phyloP scores from a whole-genome alignment of 768 basidiomycete genomes.

The Termitomyces sp. region DNA sequence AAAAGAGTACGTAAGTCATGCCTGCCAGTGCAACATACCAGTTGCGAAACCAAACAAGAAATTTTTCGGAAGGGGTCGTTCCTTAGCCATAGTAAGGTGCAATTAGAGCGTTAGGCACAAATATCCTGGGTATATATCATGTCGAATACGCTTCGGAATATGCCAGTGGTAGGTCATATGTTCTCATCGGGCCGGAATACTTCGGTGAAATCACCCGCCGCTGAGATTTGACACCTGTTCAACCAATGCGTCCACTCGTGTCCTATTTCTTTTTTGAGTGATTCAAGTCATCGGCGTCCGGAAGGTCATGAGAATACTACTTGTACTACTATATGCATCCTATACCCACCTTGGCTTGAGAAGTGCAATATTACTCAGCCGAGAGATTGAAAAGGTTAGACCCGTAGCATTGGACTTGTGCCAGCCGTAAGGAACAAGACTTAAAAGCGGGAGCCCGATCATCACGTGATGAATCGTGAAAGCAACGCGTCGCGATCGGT shows the following conservation, averaged over 20 bases:
- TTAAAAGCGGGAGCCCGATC: background rate
- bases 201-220: background rate
- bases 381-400: too few species aligned
- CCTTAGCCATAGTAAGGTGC: background rate
- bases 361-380: too few species aligned
- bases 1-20: background rate
- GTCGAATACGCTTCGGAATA: too few species aligned
- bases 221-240: background rate
- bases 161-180: background rate
- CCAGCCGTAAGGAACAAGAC: too few species aligned
- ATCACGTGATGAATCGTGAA: background rate
- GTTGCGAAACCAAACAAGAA: slow-evolving; percentile 34
- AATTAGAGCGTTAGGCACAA: background rate
- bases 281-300: too few species aligned
- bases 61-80: slow-evolving; percentile 21
- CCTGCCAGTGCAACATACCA: slow-evolving; percentile 23
- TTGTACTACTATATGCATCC: too few species aligned
- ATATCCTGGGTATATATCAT: background rate
- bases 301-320: too few species aligned
- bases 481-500: slow-evolving; percentile 16
- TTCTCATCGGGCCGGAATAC: background rate
- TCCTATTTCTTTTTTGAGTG: too few species aligned
- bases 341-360: too few species aligned
- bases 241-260: too few species aligned
- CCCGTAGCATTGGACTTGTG: too few species aligned